Percentiles rank a stretch among this genome's conserved stretches.
Evolutionary conservation across 768 basidiomycete species (phyloP).

Genomic region (Tulasnella calospora): DNA sequence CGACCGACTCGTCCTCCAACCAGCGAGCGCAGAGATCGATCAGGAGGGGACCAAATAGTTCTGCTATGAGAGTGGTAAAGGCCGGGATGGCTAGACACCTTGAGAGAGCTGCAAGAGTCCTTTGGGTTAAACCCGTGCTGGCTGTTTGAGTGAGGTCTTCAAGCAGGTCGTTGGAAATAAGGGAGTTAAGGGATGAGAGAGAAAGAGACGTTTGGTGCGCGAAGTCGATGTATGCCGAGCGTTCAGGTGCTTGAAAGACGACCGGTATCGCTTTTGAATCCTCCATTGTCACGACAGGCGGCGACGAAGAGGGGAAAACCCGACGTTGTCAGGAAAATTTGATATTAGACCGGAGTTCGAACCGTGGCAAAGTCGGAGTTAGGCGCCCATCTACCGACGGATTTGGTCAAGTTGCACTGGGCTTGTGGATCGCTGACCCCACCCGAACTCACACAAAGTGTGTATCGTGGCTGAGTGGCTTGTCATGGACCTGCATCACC

Average conservation of each 20-base stretch:
- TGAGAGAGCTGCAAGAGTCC: constrained; percentile 44
- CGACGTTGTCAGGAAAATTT: not conserved
- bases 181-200: not conserved
- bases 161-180: not conserved
- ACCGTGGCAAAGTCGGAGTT: not conserved
- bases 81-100: constrained; percentile 55
- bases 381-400: not conserved
- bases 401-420: not conserved
- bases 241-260: not conserved
- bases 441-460: no score
- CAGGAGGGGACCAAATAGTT: constrained; percentile 68
- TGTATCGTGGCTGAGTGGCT: no score
- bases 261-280: not conserved
- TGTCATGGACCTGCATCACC: no score
- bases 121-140: not conserved
- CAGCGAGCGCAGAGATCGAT: constrained; percentile 77
- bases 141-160: not conserved
- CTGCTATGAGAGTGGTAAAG: constrained; percentile 59
- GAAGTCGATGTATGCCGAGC: not conserved
- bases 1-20: constrained; percentile 49
- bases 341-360: constrained; percentile 1
- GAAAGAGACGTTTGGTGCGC: not conserved
- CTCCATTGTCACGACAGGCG: not conserved
- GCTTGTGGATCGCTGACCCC: not conserved
- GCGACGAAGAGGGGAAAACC: not conserved